Evolutionary conservation across 2,329 filamentous ascomycete species (phyloP).

Genomic region (Phialophora macrospora): DNA sequence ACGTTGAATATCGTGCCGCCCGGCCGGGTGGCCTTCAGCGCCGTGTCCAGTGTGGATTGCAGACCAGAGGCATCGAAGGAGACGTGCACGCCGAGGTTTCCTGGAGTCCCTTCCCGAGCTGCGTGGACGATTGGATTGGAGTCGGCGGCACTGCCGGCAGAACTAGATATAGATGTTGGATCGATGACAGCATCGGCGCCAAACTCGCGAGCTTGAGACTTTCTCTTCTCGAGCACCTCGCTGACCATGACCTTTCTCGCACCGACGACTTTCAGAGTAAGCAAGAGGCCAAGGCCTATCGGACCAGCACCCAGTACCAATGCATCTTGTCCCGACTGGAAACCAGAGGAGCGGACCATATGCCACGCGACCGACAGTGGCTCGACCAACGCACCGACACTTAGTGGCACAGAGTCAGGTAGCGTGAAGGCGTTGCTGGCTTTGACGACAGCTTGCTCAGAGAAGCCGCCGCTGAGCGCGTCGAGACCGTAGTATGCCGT

Average conservation of each 20-base stretch:
- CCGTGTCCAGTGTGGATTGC: conserved; percentile 55
- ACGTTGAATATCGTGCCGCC: conserved; percentile 59
- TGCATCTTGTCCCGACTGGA: conserved; percentile 52
- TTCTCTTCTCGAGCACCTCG: conserved; percentile 47
- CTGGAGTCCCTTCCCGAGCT: background rate
- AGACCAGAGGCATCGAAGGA: conserved; percentile 60
- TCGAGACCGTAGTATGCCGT: conserved; percentile 11
- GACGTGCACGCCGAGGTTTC: conserved; percentile 51
- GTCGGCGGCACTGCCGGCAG: background rate
- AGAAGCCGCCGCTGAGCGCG: conserved; percentile 10
- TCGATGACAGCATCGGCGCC: conserved; percentile 58
- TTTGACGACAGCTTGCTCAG: conserved; percentile 8
- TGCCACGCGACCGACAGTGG: conserved; percentile 61
- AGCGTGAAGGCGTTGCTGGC: conserved; percentile 5
- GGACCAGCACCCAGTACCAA: conserved; percentile 57
- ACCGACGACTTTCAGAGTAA: conserved; percentile 51
- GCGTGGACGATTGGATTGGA: background rate
- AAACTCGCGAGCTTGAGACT: conserved; percentile 55
- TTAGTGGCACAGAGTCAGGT: conserved; percentile 1
- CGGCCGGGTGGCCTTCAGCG: conserved; percentile 54
- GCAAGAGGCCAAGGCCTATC: conserved; percentile 58
- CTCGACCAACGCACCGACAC: conserved; percentile 52
- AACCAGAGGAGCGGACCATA: conserved; percentile 54
- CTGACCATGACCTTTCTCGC: conserved; percentile 56
- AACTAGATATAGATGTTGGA: conserved; percentile 40